Conservation (phyloP, 768 basidiomycete genomes). For the Mycena amicta region DNA sequence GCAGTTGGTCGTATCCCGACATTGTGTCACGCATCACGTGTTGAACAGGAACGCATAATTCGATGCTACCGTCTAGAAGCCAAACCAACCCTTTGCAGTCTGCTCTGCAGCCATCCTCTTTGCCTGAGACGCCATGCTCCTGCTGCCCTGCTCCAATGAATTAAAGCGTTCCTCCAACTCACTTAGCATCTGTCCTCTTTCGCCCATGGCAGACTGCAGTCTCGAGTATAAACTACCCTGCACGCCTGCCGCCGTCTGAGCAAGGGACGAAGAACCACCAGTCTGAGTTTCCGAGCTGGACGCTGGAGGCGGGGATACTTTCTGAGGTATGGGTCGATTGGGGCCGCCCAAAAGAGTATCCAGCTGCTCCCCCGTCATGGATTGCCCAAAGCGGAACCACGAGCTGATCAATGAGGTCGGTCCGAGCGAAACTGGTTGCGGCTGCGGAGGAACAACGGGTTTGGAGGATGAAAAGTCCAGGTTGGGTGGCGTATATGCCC, state of each 20-base stretch:
- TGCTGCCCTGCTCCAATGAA: constrained; percentile 66
- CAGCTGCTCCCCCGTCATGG: constrained; percentile 59
- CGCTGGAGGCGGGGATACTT: background rate
- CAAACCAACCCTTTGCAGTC: constrained; percentile 34
- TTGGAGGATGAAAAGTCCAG: constrained; percentile 51
- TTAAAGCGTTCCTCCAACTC: constrained; percentile 65
- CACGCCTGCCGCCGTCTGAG: constrained; percentile 37
- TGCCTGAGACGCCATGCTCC: constrained; percentile 63
- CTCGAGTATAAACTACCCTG: constrained; percentile 47
- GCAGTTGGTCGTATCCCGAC: constrained; percentile 74
- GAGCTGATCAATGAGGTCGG: constrained; percentile 58
- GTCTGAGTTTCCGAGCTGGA: constrained; percentile 16
- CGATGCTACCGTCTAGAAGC: constrained; percentile 34
- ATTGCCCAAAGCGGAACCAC: constrained; percentile 55
- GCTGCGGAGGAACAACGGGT: constrained; percentile 52
- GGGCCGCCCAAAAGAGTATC: constrained; percentile 67
- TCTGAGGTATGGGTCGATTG: constrained; percentile 54
- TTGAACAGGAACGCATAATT: no score
- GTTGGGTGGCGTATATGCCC: constrained; percentile 52
- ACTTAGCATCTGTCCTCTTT: constrained; percentile 68
- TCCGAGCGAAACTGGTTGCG: constrained; percentile 62
- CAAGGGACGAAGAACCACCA: constrained; percentile 28
- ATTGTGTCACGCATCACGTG: no score
- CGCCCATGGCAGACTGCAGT: constrained; percentile 55
- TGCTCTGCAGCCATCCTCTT: background rate